These are phyloP conservation scores for Mucor saturninus DNA, from an alignment of 371 early-diverging fungal genomes.

Conservation along the genomic window DNA sequence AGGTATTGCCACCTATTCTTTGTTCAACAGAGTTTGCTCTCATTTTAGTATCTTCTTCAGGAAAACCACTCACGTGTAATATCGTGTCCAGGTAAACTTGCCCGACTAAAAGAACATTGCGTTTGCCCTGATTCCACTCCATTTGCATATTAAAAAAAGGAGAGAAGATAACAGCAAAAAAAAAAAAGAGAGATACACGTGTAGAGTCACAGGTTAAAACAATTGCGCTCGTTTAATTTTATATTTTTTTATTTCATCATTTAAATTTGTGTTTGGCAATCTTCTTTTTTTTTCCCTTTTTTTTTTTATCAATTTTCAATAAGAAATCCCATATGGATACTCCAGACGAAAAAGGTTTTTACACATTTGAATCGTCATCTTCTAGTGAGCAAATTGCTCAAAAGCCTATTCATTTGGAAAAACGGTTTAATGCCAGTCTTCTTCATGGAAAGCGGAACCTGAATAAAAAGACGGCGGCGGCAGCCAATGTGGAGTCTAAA, in stretches of 20 bases:
- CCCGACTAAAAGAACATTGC: slow-evolving; percentile 46
- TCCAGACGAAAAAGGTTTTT: slow-evolving; percentile 13
- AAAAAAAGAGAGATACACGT: slow-evolving; percentile 5
- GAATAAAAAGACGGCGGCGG: slow-evolving; percentile 11
- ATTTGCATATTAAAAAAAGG: neutral
- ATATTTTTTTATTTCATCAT: neutral
- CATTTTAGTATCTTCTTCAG: slow-evolving; percentile 64
- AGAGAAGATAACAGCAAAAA: slow-evolving; percentile 6
- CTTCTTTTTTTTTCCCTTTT: neutral
- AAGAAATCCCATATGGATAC: neutral
- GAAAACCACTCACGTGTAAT: slow-evolving; percentile 55
- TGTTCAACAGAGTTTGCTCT: slow-evolving; percentile 58
- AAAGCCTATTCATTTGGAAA: slow-evolving; percentile 43
- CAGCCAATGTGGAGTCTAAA: slow-evolving; percentile 35
- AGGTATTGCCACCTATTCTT: slow-evolving; percentile 73
- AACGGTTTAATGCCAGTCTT: slow-evolving; percentile 25
- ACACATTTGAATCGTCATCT: slow-evolving; percentile 8
- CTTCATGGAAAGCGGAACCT: slow-evolving; percentile 18
- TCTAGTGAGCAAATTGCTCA: neutral
- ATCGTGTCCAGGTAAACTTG: slow-evolving; percentile 59
- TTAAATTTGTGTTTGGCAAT: neutral
- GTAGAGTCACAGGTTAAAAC: slow-evolving; percentile 20
- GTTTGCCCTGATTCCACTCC: neutral
- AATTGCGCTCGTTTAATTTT: slow-evolving; percentile 9
- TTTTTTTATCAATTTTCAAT: neutral